Evolutionary conservation across 352 stramenopile species (phyloP), one percentile per base, ranked within the genome.

Genomic region (Pythium aristosporum): DNA sequence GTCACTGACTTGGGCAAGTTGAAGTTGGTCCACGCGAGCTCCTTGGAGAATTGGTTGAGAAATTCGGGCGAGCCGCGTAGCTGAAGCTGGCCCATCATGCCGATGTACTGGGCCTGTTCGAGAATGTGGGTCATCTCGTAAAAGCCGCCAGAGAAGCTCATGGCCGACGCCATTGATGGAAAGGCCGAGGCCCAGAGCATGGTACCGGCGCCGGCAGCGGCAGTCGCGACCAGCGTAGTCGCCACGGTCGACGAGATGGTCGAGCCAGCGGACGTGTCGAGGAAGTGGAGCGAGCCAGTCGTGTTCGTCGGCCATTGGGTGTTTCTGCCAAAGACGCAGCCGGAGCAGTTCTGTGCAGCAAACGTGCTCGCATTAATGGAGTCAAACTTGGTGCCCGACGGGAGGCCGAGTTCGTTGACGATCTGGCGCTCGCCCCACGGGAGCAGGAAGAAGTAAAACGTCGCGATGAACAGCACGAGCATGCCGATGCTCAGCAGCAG

Each of bases 121-220:
- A 96, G 65, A 55, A 96, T 92, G 65, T 91, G 81, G 10, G 81
- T 89, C 77, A 96, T 91, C 68, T 95, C 87, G 62, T 92, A 91
- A 61, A 92, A 92, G 3, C 82, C 82, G 28, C 69, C 73, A 0
- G 84, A 82, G 47, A 90, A 80, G 66, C 85, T 93, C 32, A 89
- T 52, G 20, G 72, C 73, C 9, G 83, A 77, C 1, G 85, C 79
- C n/a, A 76, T 76, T 21, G 79, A 87, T 21, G 85, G 84, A 39
- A 92, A 63, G 18, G 77, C 56, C 2, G 82, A 88, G 12, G 85
- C 82, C 84, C 80, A 92, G 25, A 92, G 69, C 83, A 91, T 91
- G 1, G 82, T 87, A n/a, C 72, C 81, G 1, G 68, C 72, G 12
- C 83, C 75, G 7, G 77, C 73, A 1, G 73, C 76, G 3, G 76